Evolutionary conservation across 2,329 filamentous ascomycete species (phyloP), one percentile per base, ranked within the genome.

Genomic region (Fusarium nisikadoi): DNA sequence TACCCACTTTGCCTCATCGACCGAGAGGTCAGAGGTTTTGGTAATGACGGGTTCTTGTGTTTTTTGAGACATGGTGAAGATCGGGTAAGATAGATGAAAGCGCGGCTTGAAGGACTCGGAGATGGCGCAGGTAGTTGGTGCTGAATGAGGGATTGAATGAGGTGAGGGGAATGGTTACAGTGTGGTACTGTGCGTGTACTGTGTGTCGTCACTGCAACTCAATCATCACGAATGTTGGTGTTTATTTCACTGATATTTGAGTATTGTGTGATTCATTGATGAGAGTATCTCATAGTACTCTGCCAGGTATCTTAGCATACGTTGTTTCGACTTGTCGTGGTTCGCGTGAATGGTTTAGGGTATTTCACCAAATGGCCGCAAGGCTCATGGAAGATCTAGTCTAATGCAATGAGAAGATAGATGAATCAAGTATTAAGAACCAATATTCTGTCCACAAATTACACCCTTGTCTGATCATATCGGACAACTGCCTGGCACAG

Each of bases 11-110:
- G 75, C 67, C n/a, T 77, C 68, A 5, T 74, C 57, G 13, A 68
- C 33, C 3, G 75, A 36, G 27, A 77, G 71, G 57, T 77, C 75
- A 3, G 75, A 71, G 46, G 63, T 41, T 27, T 68, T 76, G 43
- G 75, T 77, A 59, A 77, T 72, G 58, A 74, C 62, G 13, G 75
- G 75, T 35, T 77, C 75, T 45, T 77, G 75, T 16, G 69, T 74
- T 35, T 74, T 73, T 5, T 38, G 58, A 46, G 63, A 57, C 71
- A 73, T 73, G 23, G 16, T 57, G 50, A 71, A 67, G n/a, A 6
- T 17, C 36, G 58, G 10, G 11, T 42, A 1, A 50, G 5, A 1
- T 36, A n/a, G 3, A 19, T 4, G 31, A 6, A 29, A 9, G 49
- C 16, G 29, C 33, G 35, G 23, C 16, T 16, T 56, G 29, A 17